These are phyloP conservation scores for Mycena sanguinolenta DNA, from an alignment of 768 basidiomycete genomes.

Conservation along the genomic window DNA sequence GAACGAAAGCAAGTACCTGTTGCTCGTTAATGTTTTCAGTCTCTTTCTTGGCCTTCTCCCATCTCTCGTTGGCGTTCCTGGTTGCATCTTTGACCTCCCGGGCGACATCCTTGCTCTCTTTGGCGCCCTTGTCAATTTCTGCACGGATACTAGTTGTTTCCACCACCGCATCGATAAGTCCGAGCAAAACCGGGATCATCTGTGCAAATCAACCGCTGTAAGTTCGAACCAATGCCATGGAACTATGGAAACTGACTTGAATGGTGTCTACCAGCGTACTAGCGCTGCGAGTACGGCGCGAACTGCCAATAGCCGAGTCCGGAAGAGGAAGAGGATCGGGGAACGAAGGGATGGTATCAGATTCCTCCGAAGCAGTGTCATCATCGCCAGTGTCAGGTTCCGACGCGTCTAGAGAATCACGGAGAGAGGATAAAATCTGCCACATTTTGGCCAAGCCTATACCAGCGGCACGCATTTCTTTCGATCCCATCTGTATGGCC, in stretches of 20 bases:
- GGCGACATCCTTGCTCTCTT: constrained; percentile 66
- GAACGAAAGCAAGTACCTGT: constrained; percentile 42
- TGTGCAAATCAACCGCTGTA: constrained; percentile 50
- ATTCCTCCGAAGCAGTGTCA: constrained; percentile 30
- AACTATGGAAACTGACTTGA: no score
- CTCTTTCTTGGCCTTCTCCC: constrained; percentile 60
- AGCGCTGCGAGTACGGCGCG: constrained; percentile 61
- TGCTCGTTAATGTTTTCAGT: constrained; percentile 45
- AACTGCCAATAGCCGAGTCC: constrained; percentile 54
- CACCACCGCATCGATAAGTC: constrained; percentile 67
- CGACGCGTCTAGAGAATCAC: constrained; percentile 46
- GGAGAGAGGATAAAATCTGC: constrained; percentile 64
- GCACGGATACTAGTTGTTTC: constrained; percentile 63
- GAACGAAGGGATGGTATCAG: constrained; percentile 50
- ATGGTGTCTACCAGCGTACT: constrained; percentile 54
- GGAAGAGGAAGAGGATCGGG: constrained; percentile 75
- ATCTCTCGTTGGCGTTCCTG: constrained; percentile 70
- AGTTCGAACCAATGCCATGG: no score
- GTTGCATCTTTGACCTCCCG: constrained; percentile 67
- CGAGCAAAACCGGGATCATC: constrained; percentile 73
- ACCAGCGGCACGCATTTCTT: constrained; percentile 66
- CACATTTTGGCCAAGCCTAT: constrained; percentile 75
- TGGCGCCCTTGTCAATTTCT: constrained; percentile 71
- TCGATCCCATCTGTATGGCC: constrained; percentile 60
- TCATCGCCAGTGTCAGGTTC: constrained; percentile 30